A percentile compares a stretch with the other conserved stretches of the same genome.
Conservation (phyloP, 148 eudicot genomes). For the Camellia sinensis region DNA sequence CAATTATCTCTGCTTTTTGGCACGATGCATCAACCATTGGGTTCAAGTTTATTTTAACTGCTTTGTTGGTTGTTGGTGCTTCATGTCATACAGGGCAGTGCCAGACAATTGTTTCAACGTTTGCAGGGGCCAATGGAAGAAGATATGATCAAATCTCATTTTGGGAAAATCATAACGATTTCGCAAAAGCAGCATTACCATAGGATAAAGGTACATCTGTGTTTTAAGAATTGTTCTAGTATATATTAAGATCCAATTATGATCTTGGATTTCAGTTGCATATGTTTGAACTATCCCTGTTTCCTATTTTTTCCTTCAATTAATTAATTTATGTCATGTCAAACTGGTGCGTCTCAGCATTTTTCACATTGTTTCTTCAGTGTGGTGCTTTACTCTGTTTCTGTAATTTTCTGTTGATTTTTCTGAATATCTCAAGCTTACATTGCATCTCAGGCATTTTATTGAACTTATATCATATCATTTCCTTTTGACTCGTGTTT, state of each 20-base stretch:
- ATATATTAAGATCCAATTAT: neutral
- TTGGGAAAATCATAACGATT: slow-evolving; percentile 72
- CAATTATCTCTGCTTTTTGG: neutral
- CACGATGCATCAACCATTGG: neutral
- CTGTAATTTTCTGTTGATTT: too few species aligned
- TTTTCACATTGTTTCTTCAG: neutral
- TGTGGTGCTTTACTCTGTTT: too few species aligned
- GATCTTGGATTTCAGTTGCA: neutral
- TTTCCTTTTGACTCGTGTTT: neutral
- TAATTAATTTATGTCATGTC: too few species aligned
- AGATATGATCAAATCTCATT: slow-evolving; percentile 78
- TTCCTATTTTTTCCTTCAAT: neutral
- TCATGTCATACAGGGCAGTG: slow-evolving; percentile 67
- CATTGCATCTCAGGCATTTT: neutral
- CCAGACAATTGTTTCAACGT: slow-evolving; percentile 84
- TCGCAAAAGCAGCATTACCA: slow-evolving; percentile 49
- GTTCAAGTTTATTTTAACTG: slow-evolving; percentile 6
- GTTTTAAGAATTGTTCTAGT: neutral
- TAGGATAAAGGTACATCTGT: slow-evolving; percentile 54
- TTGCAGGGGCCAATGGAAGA: slow-evolving; percentile 92
- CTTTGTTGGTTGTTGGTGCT: slow-evolving; percentile 11
- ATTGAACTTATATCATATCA: neutral
- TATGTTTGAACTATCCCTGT: neutral
- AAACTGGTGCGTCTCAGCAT: neutral
- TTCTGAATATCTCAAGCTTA: neutral